A percentile compares a stretch with the other conserved stretches of the same genome.
Conservation (phyloP, 495 filamentous ascomycete species). For the Neurospora discreta region DNA sequence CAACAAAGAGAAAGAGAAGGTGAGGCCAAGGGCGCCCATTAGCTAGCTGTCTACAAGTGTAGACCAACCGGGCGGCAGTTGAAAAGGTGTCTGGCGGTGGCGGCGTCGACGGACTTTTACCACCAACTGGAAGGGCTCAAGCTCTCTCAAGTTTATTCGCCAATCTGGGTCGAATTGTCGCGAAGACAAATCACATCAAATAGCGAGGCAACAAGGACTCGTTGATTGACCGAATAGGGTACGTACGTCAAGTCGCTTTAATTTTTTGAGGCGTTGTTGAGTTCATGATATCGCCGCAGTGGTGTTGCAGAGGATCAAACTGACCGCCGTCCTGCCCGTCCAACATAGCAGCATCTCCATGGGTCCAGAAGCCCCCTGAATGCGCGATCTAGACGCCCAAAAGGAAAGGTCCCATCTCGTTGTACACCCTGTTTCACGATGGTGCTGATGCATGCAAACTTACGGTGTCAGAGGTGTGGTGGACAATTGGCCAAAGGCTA, state of each 20-base stretch:
- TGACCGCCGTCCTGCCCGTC: neutral
- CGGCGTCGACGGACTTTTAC: neutral
- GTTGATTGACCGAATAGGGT: too few relatives aligned
- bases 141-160: neutral
- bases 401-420: neutral
- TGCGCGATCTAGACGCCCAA: neutral
- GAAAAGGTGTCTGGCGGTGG: neutral
- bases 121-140: neutral
- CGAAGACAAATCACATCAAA: neutral
- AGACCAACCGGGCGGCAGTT: neutral
- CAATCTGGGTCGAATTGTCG: neutral
- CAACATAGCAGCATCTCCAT: neutral
- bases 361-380: neutral
- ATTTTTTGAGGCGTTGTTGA: neutral
- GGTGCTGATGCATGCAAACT: neutral
- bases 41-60: too few relatives aligned
- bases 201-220: neutral
- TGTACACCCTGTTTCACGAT: neutral
- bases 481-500: neutral
- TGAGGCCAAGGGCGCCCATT: neutral
- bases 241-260: too few relatives aligned
- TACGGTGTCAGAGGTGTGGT: neutral
- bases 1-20: neutral
- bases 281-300: neutral
- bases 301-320: neutral